Evolutionary conservation across 176 grass and related monocot genomes (phyloP).

Genomic region (Carex myosuroides): DNA sequence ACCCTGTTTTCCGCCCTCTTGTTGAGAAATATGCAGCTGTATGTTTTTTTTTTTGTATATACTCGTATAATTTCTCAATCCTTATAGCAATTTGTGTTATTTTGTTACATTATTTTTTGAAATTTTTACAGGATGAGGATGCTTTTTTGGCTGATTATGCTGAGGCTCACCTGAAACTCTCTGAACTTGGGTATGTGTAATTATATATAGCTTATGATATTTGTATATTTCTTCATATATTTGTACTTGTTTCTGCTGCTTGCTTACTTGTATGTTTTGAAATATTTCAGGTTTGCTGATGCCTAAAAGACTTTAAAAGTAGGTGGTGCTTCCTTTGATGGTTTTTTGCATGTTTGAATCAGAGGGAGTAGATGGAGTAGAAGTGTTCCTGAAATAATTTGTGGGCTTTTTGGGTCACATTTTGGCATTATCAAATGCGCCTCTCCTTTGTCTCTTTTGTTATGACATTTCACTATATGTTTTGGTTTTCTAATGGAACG

Average conservation of each 20-base stretch:
- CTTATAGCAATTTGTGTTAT: not conserved
- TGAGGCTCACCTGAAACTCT: conserved; percentile 78
- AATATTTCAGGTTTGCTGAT: conserved; percentile 52
- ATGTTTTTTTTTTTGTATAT: not conserved
- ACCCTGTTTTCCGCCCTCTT: conserved; percentile 63
- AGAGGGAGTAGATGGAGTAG: not conserved
- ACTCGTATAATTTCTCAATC: not conserved
- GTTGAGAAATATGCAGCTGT: conserved; percentile 88
- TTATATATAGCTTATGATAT: not conserved
- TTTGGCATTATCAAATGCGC: conserved; percentile 21
- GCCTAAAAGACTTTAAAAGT: conserved; percentile 22
- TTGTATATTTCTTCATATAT: not conserved
- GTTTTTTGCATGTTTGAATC: conserved; percentile 3
- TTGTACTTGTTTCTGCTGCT: not conserved
- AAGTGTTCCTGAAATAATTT: conserved; percentile 38
- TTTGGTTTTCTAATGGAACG: conserved; percentile 10
- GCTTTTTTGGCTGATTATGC: conserved; percentile 80
- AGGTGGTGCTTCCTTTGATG: conserved; percentile 12
- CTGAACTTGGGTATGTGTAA: conserved; percentile 63
- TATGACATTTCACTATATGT: not conserved
- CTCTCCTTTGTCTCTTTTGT: not conserved
- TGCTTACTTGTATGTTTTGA: not conserved
- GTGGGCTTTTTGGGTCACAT: conserved; percentile 17
- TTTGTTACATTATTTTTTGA: not conserved
- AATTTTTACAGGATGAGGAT: conserved; percentile 55